phyloP scores from a whole-genome alignment of 257 asterid genomes.

The Lavandula angustifolia region DNA sequence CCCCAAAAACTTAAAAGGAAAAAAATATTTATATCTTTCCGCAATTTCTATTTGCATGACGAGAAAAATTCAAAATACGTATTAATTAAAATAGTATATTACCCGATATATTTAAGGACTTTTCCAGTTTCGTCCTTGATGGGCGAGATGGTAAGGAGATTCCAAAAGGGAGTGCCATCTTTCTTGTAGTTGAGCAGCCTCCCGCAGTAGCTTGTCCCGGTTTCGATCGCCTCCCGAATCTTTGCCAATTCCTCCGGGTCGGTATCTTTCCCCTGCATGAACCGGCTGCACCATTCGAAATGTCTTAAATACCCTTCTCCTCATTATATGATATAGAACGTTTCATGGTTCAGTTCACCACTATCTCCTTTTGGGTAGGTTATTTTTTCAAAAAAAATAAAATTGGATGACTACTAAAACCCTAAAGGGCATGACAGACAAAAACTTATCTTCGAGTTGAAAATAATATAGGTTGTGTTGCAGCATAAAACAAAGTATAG shows the following conservation, averaged over 20 bases:
- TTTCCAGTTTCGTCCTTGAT: constrained; percentile 88
- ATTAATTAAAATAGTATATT: not conserved
- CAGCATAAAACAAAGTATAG: no score
- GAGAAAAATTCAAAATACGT: no score
- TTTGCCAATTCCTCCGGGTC: constrained; percentile 84
- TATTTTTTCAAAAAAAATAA: no score
- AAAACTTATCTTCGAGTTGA: no score
- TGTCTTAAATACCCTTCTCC: not conserved
- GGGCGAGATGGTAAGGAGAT: constrained; percentile 90
- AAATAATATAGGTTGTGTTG: no score
- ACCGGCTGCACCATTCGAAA: constrained; percentile 59
- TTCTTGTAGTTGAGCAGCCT: constrained; percentile 93
- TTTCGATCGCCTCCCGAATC: constrained; percentile 70
- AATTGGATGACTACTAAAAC: no score
- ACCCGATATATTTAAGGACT: constrained; percentile 94
- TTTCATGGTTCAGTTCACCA: no score
- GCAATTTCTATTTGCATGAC: no score
- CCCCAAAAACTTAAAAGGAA: not conserved
- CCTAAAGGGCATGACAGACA: no score
- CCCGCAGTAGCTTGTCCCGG: constrained; percentile 74
- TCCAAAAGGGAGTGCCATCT: constrained; percentile 97
- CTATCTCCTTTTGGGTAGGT: no score
- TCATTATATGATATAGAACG: no score
- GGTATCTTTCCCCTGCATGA: constrained; percentile 84
- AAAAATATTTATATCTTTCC: no score